Conservation (phyloP, 169 alveolate species). For the Eimeria necatrix region DNA sequence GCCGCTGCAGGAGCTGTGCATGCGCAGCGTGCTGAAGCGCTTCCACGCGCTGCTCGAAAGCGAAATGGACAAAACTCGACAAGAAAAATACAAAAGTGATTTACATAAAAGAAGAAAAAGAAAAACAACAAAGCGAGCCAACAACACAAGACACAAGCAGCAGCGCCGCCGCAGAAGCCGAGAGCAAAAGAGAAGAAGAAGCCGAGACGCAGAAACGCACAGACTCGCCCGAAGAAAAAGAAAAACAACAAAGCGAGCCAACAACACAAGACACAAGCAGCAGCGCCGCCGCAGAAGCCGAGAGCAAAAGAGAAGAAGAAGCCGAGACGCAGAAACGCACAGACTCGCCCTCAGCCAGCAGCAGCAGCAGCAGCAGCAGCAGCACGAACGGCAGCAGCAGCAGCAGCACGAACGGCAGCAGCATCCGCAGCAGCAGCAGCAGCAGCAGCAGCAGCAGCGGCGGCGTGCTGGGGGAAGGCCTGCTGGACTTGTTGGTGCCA, state of each 20-base stretch:
- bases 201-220: background rate
- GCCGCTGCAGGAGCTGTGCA: slow-evolving; percentile 18
- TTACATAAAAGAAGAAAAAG: too few relatives aligned
- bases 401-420: background rate
- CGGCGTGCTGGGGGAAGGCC: background rate
- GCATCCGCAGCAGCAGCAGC: background rate
- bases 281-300: background rate
- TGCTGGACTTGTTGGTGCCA: background rate
- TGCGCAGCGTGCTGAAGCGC: slow-evolving; percentile 10
- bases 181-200: background rate
- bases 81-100: background rate
- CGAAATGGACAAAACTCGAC: slow-evolving; percentile 11
- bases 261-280: background rate
- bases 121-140: too few relatives aligned
- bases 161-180: background rate
- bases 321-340: background rate
- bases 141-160: background rate
- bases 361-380: background rate
- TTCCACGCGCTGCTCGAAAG: background rate
- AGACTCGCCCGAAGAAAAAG: background rate
- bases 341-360: background rate
- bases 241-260: too few relatives aligned
- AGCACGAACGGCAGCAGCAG: background rate
- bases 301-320: background rate
- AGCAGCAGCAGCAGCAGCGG: too few relatives aligned